Evolutionary conservation across 352 stramenopile genomes (phyloP), one percentile per base, ranked within the genome.

Genomic region (Phytopythium delawarense): DNA sequence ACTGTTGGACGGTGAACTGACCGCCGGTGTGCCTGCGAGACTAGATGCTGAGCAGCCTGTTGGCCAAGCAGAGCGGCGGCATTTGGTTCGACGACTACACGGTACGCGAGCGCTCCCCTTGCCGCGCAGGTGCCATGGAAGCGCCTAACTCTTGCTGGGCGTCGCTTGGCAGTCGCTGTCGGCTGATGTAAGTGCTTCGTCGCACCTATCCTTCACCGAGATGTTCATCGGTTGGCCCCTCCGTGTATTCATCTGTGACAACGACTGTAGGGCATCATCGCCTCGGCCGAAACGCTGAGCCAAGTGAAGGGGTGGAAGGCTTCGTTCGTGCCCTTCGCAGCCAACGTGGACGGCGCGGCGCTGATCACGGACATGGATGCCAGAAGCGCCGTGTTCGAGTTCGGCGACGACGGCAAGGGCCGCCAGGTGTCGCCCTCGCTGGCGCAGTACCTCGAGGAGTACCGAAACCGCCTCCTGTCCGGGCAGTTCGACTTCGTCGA

Each of bases 71-170:
- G 49, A 92, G 84, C 34, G 81, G 86, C 3, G 84, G 84, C 7
- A 77, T 95, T 32, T 95, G 81, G 81, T 95, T 95, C 34, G 83
- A 95, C 48, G 84, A 91, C 53, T 95, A 87, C 71, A 88, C 86
- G 71, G 77, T 82, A 50, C 5, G 25, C 8, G 25, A 34, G 34
- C 1, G 9, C n/a, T 15, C n/a, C 11, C 1, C 13, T 63, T 21
- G n/a, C 6, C 37, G 1, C 12, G 2, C 52, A 21, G 6, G 30
- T 21, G n/a, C 54, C 34, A 9, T 51, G 16, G 16, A 21, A 4
- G 45, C 16, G 25, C 11, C n/a, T 65, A 61, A 30, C 28, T 21
- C 0, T 3, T 6, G 6, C 0, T 67, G 2, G 52, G 4, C 15
- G 40, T 52, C 40, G 18, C 25, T n/a, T 20, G 61, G 42, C 39